These are phyloP conservation scores for Oropetium thomaeum DNA, from an alignment of 176 grass and related monocot species.

Conservation along the genomic window DNA sequence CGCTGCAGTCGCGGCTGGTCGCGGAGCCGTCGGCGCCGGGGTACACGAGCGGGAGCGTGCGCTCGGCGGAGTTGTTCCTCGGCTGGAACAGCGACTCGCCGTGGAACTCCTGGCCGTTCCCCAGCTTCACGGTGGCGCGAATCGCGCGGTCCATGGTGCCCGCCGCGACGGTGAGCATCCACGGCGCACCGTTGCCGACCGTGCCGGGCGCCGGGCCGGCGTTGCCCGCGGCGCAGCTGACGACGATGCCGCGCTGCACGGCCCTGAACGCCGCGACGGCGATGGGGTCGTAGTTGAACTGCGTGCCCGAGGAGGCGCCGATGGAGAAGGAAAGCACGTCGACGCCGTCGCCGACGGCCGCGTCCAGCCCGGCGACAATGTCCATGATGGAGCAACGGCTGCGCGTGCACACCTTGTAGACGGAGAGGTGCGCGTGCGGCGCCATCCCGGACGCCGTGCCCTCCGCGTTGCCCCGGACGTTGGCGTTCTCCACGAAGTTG, in stretches of 20 bases:
- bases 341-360: slow-evolving; percentile 63
- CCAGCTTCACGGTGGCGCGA: slow-evolving; percentile 61
- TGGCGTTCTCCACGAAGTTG: slow-evolving; percentile 76
- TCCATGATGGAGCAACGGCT: slow-evolving; percentile 73
- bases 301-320: slow-evolving; percentile 53
- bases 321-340: slow-evolving; percentile 84
- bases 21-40: slow-evolving; percentile 37
- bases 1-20: slow-evolving; percentile 58
- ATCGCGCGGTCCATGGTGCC: slow-evolving; percentile 69
- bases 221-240: slow-evolving; percentile 81
- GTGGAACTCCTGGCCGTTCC: slow-evolving; percentile 60
- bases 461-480: slow-evolving; percentile 67
- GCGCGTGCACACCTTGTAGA: slow-evolving; percentile 76
- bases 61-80: neutral
- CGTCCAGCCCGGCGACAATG: slow-evolving; percentile 75
- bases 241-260: slow-evolving; percentile 76
- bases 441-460: slow-evolving; percentile 85
- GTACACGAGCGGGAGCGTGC: slow-evolving; percentile 52
- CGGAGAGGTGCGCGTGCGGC: slow-evolving; percentile 73
- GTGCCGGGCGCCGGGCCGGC: slow-evolving; percentile 33
- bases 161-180: slow-evolving; percentile 89
- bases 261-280: slow-evolving; percentile 64
- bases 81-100: slow-evolving; percentile 81
- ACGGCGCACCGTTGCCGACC: slow-evolving; percentile 67
- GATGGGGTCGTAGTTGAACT: slow-evolving; percentile 78